Evolutionary conservation across 345 rosid genomes (phyloP).

Genomic region (Brassica nigra): DNA sequence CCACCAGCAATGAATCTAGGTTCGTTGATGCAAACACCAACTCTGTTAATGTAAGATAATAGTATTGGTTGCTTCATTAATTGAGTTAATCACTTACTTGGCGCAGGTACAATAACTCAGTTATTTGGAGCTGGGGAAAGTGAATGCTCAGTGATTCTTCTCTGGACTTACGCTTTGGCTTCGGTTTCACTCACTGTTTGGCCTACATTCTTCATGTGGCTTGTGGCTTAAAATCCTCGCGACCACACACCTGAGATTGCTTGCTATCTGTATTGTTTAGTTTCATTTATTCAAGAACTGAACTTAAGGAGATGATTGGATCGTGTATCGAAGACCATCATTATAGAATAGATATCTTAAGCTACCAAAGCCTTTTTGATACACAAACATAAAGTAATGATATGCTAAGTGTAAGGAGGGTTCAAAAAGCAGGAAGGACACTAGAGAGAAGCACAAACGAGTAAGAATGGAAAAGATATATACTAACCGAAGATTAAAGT

Average conservation of each 20-base stretch:
- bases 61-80: background rate
- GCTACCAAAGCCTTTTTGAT: background rate
- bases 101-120: conserved; percentile 64
- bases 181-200: conserved; percentile 64
- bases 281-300: background rate
- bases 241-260: background rate
- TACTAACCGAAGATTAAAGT: background rate
- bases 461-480: background rate
- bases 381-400: background rate
- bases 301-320: background rate
- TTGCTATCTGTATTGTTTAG: background rate
- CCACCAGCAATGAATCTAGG: conserved; percentile 86
- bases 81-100: background rate
- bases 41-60: background rate
- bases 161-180: conserved; percentile 67
- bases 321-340: background rate
- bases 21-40: conserved; percentile 19
- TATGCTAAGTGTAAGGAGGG: background rate
- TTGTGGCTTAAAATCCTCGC: conserved; percentile 41
- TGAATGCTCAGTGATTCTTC: conserved; percentile 71
- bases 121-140: conserved; percentile 63
- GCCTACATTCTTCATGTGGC: conserved; percentile 76
- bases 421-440: conserved; percentile 9
- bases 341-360: background rate
- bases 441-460: conserved; percentile 46